Conservation (phyloP, 2,329 filamentous ascomycete genomes). For the Mycosphaerella sp. region DNA sequence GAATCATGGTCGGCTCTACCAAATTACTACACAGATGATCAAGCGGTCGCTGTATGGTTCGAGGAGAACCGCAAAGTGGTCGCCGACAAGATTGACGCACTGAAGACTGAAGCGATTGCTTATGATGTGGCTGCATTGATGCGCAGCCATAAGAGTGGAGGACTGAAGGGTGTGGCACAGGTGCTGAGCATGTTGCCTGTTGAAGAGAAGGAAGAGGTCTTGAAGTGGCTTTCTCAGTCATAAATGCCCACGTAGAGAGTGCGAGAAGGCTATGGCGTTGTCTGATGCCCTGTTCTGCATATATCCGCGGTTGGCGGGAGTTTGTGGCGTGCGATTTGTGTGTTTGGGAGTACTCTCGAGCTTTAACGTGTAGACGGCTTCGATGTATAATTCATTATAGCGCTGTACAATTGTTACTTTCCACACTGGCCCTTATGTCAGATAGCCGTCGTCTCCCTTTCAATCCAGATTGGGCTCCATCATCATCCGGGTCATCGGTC, state of each 20-base stretch:
- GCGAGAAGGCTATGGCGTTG: too few species aligned
- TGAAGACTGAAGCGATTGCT: constrained; percentile 70
- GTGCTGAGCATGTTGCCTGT: constrained; percentile 81
- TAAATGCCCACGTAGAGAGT: constrained; percentile 20
- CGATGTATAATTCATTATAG: too few species aligned
- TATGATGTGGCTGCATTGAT: constrained; percentile 64
- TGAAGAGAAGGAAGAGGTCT: constrained; percentile 76
- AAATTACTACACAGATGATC: constrained; percentile 72
- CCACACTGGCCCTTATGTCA: too few species aligned
- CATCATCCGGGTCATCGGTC: too few species aligned
- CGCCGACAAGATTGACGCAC: constrained; percentile 72
- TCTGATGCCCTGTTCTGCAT: too few species aligned
- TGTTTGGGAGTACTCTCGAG: too few species aligned
- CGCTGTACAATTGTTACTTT: too few species aligned
- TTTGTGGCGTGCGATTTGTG: too few species aligned
- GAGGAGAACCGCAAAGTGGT: constrained; percentile 86
- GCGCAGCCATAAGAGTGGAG: constrained; percentile 60
- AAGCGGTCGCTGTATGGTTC: constrained; percentile 86
- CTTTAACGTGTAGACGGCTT: too few species aligned
- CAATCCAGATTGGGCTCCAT: too few species aligned
- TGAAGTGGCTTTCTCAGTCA: constrained; percentile 50
- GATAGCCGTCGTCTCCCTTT: too few species aligned
- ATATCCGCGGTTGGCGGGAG: too few species aligned
- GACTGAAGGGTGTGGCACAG: constrained; percentile 79
- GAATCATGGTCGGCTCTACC: constrained; percentile 75